Evolutionary conservation across 495 filamentous ascomycete genomes (phyloP), one percentile per base, ranked within the genome.

Genomic region (Penicillium paxilli): DNA sequence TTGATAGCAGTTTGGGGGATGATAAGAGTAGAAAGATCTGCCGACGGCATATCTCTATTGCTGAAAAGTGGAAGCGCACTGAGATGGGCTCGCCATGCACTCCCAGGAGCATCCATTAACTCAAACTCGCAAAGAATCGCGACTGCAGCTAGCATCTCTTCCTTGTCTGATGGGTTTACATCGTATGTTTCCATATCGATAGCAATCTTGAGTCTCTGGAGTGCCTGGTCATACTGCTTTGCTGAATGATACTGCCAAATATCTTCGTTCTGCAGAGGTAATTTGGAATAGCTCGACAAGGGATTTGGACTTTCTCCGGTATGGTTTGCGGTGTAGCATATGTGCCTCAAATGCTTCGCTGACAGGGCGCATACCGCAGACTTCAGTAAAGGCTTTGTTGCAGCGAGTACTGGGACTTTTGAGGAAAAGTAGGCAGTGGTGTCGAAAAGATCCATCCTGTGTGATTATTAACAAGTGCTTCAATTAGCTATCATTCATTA

Each of bases 401-500:
- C 48, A 5, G 55, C 62, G 7, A 65, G n/a, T 4, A 65, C 50
- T 16, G 58, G 52, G n/a, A 61, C 55, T 23, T 57, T 61, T 11
- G 47, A 52, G 16, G 62, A 65, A 24, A 56, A 65, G 32, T 65
- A 65, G 2, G 51, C 44, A 4, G 46, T 57, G 20, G 55, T 56
- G 21, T 65, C 58, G 20, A 65, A 61, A 48, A 58, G 48, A 40
- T 65, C 62, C 62, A 65, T 55, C 62, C 62, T 64, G 6, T 14
- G 25, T 47, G 14, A 48, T 21, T 5, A 7, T 52, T 12, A 41
- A 11, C 20, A 19, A 8, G 8, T 16, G 4, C 6, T 30, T 35
- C 10, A 32, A 2, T 17, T 11, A 17, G 22, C 14, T 25, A 16
- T 22, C 41, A 49, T 48, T 12, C 26, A 2, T 8, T 6, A 44